phyloP scores from a whole-genome alignment of 164 flowering plant species.

The Platanus orientalis region DNA sequence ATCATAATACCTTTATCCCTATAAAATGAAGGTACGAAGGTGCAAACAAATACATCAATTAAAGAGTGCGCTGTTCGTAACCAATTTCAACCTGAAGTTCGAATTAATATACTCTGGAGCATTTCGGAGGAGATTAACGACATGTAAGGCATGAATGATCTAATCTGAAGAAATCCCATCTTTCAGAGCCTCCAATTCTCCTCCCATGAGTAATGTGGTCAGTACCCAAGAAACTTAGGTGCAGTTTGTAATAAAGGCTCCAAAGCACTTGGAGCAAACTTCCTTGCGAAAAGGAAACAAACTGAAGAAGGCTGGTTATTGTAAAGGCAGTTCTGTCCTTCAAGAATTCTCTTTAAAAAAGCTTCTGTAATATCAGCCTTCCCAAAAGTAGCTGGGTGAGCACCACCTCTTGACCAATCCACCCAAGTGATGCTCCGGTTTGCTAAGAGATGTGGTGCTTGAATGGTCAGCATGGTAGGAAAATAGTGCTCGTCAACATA shows the following conservation, averaged over 20 bases:
- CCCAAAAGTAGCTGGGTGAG: constrained; percentile 46
- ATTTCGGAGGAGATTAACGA: too few relatives aligned
- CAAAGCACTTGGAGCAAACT: constrained; percentile 43
- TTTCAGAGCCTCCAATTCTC: not conserved
- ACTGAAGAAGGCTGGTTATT: constrained; percentile 20
- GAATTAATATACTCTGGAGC: too few relatives aligned
- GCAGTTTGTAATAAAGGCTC: constrained; percentile 36
- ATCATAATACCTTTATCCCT: too few relatives aligned
- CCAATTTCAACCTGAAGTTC: too few relatives aligned
- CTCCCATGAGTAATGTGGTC: not conserved
- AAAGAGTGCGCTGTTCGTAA: too few relatives aligned
- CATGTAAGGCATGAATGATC: too few relatives aligned
- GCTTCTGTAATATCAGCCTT: constrained; percentile 29
- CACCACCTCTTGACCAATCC: constrained; percentile 50
- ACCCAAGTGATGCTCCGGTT: constrained; percentile 47
- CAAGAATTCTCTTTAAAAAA: constrained; percentile 21
- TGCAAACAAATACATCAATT: too few relatives aligned
- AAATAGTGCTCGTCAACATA: constrained; percentile 48
- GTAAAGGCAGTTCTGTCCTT: constrained; percentile 23
- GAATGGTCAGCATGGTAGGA: constrained; percentile 40
- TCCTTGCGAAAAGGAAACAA: constrained; percentile 43
- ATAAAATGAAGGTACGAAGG: too few relatives aligned
- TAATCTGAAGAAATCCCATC: too few relatives aligned
- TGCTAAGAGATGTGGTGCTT: constrained; percentile 22
- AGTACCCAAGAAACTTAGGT: too few relatives aligned